Evolutionary conservation across 352 stramenopile genomes (phyloP), one percentile per base, ranked within the genome.

Genomic region (Globisporangium canariense): DNA sequence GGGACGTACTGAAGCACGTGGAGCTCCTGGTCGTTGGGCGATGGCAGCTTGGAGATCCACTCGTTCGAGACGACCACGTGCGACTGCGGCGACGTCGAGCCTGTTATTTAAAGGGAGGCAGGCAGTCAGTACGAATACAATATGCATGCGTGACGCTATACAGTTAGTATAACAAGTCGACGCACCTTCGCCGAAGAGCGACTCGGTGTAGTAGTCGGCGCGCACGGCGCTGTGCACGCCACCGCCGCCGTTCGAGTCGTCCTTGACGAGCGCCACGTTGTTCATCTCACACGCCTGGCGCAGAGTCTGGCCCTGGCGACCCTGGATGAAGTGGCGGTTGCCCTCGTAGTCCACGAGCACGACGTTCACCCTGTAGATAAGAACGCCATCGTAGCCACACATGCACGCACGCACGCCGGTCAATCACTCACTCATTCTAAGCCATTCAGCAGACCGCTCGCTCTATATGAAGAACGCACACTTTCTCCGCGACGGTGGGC

Each of bases 11-110:
- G 70, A 40, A 96, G 81, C 34, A 93, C 82, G 68, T 93, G 85
- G 41, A 76, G 73, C 79, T 96, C 86, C 66, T 90, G 78, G 22
- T 69, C 57, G 67, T 93, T 91, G 18, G 85, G 71, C 58, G 72
- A 40, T 34, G 78, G 82, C 34, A 96, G 71, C 77, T 91, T 92
- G 66, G 60, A n/a, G 60, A 93, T 76, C 88, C 88, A 96, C 71
- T 94, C 86, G 76, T 96, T 93, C 58, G 88, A 85, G 57, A 96
- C 74, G 51, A 96, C 81, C 7, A 96, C 85, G 71, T 96, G 88
- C 64, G 88, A 96, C 71, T 91, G 86, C 25, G 86, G 80, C 45
- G 86, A 95, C 60, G 77, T 74, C 13, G 84, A 75, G 59, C 88
- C 70, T 77, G 20, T 3, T 16, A 30, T 5, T 4, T 28, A 20